Evolutionary conservation across 495 filamentous ascomycete genomes (phyloP), one percentile per base, ranked within the genome.

Genomic region (Apodospora peruviana): DNA sequence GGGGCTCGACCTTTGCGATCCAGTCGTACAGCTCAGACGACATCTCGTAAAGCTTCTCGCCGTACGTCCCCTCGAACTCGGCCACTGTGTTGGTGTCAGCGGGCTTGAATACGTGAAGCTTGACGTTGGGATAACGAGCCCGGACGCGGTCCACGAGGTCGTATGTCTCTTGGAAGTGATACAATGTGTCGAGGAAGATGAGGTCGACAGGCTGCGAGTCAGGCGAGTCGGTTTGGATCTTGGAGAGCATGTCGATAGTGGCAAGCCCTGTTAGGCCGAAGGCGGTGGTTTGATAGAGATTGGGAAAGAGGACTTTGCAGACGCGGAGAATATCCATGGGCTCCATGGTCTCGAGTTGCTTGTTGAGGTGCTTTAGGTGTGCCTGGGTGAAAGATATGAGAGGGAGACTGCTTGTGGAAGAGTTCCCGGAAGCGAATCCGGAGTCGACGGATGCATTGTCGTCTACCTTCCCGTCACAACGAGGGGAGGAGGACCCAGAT

Each of bases 1-100:
- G 87, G 12, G 93, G 94, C 74, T 98, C 93, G 17, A 97, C 93
- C 72, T 98, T 98, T 69, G 91, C 93, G 42, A 90, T 75, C 80
- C 86, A 98, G 78, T 98, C 93, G 71, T 98, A 98, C 35, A 89
- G 77, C 58, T 96, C 85, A 35, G 90, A 77, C 47, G 91, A 86
- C 9, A 74, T 79, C 61, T 95, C 86, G 86, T 91, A 98, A 12
- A 98, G 75, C 43, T 80, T 82, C 61, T 84, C 73, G 62, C 94
- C 91, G 62, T 96, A 86, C 60, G 81, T 82, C 44, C 76, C 68
- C 61, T 86, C 84, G 60, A 98, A 96, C 43, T 95, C 84, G 18
- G 77, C 75, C 40, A 81, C 75, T 1, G 76, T 87, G 27, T 84
- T 76, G 48, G 75, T 73, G 27, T 82, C 86, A 38, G 80, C 75